A percentile compares a stretch with the other conserved stretches of the same genome.
Evolutionary conservation across 805 yeast genomes (phyloP).

Genomic region (Middelhovenomyces tepae): DNA sequence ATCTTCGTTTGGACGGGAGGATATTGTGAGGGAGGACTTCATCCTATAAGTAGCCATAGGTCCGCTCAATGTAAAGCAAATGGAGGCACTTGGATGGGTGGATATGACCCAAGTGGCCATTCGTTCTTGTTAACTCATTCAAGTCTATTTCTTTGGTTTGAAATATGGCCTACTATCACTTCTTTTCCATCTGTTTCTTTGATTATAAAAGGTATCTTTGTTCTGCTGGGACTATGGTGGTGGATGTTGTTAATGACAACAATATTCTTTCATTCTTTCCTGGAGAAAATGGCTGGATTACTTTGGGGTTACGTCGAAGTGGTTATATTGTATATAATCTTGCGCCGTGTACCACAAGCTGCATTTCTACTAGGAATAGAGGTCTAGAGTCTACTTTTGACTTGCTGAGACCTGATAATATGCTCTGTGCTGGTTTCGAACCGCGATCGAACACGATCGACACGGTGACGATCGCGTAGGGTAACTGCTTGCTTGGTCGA

Average conservation of each 20-base stretch:
- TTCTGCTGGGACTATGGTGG: conserved; percentile 52
- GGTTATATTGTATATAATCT: too few relatives aligned
- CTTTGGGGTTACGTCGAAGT: conserved; percentile 50
- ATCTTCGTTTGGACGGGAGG: conserved; percentile 82
- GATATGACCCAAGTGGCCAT: conserved; percentile 96
- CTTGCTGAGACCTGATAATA: too few relatives aligned
- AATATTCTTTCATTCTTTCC: conserved; percentile 63
- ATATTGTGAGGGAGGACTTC: conserved; percentile 36
- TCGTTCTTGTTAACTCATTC: conserved; percentile 68
- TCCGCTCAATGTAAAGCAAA: conserved; percentile 42
- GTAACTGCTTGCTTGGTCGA: too few relatives aligned
- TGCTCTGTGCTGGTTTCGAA: too few relatives aligned
- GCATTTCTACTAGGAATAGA: too few relatives aligned
- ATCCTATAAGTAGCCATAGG: conserved; percentile 13
- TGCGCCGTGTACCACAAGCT: too few relatives aligned
- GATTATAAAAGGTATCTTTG: conserved; percentile 26
- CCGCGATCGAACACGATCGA: too few relatives aligned
- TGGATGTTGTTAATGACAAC: conserved; percentile 84
- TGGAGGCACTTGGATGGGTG: conserved; percentile 71
- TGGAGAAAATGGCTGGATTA: conserved; percentile 68
- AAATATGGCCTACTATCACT: conserved; percentile 36
- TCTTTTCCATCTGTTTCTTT: conserved; percentile 6
- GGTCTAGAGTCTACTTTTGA: too few relatives aligned
- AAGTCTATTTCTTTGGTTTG: conserved; percentile 57
- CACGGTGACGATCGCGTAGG: too few relatives aligned